Base-by-base conservation (phyloP, 768 basidiomycete species). In the Podaxis sp. region DNA sequence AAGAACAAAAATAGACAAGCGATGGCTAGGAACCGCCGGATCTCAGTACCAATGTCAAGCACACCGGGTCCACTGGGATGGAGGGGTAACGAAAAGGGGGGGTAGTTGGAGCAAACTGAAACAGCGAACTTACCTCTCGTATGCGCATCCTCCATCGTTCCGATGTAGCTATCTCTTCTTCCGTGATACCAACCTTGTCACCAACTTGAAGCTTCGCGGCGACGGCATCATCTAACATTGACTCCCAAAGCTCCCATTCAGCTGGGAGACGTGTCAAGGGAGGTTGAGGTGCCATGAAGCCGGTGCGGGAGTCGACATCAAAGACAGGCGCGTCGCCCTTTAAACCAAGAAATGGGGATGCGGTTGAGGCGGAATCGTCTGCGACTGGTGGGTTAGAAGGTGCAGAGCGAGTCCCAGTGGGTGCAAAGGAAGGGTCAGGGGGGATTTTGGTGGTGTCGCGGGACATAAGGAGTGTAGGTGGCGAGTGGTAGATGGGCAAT, bases 251-350 rank as follows among this genome's bases (percentile, higher is more conserved):
- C 47, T 85, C 86, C 83, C 85, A 96, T 57, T 74, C 70, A 0
- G 42, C 59, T 0, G 88, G 86, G 1, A 96, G 79, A 21, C 88
- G 82, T 5, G 74, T 65, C 0, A 88, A 70, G 1, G 94, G 94
- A 0, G 86, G 82, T 13, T 84, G 77, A 0, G 90, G 88, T 2
- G 95, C 91, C 85, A 98, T 88, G 72, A 98, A 98, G 0, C 96
- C 95, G 0, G 93, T 93, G 14, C 86, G 79, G 9, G 89, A 87
- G 70, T 95, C 93, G 62, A 98, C 91, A 70, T 98, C 94, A 77
- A 93, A 98, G 74, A 91, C 90, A 63, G 90, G 87, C 2, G 87
- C 85, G 9, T 61, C 62, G 84, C 85, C 57, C 84, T 80, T 13
- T 85, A 83, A 42, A 52, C 48, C 55, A 16, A 51, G 50, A 23